Percentiles rank a stretch among this genome's conserved stretches.
These are phyloP conservation scores for Moniliella sp. DNA, from an alignment of 1,284 basidiomycete genomes.

Conservation along the genomic window DNA sequence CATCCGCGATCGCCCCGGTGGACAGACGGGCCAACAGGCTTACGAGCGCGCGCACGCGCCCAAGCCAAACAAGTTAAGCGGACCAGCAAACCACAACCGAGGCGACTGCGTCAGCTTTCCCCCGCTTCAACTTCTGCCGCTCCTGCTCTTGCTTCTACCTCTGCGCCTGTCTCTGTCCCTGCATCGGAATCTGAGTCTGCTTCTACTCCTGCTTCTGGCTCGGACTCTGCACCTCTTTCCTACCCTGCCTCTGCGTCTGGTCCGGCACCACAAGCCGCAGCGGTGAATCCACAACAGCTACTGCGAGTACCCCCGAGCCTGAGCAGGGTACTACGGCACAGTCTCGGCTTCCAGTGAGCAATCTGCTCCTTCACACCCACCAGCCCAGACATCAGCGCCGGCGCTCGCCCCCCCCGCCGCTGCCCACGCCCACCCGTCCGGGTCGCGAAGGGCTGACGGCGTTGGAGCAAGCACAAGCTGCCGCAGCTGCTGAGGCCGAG, in stretches of 20 bases:
- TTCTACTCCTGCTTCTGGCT: no score
- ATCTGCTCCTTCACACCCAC: constrained; percentile 1
- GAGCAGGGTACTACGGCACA: no score
- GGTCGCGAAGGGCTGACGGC: constrained; percentile 4
- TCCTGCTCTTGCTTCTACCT: no score
- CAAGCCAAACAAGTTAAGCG: constrained; percentile 2
- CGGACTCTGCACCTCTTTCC: no score
- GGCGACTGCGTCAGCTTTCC: neutral
- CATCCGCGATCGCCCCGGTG: constrained; percentile 38
- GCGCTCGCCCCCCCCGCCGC: neutral
- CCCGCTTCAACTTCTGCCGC: no score
- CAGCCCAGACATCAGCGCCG: constrained; percentile 3
- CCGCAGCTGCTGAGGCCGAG: neutral
- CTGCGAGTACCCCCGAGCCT: no score
- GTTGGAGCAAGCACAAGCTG: constrained; percentile 1
- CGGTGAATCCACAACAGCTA: no score
- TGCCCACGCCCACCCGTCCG: constrained; percentile 55
- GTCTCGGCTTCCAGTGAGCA: no score
- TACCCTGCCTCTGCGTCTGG: no score
- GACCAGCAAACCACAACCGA: neutral
- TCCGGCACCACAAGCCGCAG: no score
- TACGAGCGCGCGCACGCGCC: constrained; percentile 5
- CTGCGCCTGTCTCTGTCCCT: no score
- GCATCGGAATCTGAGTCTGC: no score
- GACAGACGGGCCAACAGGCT: constrained; percentile 19